Base-by-base conservation (phyloP, 106 monocot genomes). In the Cymbidium sinense region DNA sequence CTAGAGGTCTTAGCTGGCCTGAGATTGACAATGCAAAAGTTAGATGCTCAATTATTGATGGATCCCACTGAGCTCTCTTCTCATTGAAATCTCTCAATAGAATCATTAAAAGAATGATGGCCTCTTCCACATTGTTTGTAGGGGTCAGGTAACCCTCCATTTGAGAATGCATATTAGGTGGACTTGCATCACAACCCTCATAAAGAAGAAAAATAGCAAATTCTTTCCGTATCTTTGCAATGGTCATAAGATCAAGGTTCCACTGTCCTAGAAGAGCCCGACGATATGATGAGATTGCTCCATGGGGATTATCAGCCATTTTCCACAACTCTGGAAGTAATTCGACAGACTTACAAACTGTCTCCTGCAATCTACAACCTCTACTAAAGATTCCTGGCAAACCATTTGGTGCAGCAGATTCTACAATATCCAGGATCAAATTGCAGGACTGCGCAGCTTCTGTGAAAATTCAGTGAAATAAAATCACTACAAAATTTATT, bases 151-250 rank as follows among this genome's bases (percentile, higher is more conserved):
- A 89, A 70, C 91, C 81, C 25, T 91, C 86, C 79, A 85, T 82
- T 76, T 96, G 91, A 67, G 69, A 89, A 13, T 81, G 80, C 37
- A 89, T 81, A 75, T 87, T 86, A 52, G 89, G 93, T 31, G 93
- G 87, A 36, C 77, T 85, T 52, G 89, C 88, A 73, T 98, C 96
- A 78, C 79, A 85, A 27, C 96, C 91, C 31, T 88, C 85, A 75
- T 94, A 94, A 33, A 98, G 88, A 81, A 98, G 96, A 69, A 91
- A 88, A 47, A 98, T 65, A 28, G 94, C 96, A 85, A 98, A 92
- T 35, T 94, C 91, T 79, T 94, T 98, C 34, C 90, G 89, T 78
- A 94, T 84, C 76, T 78, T 85, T 44, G 86, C 84, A 50, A 73
- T 52, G 31, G 82, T 79, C 55, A 76, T 83, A 37, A 43, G 58